A percentile compares a stretch with the other conserved stretches of the same genome.
Evolutionary conservation across 768 basidiomycete species (phyloP).

Genomic region (Serendipita sp.): DNA sequence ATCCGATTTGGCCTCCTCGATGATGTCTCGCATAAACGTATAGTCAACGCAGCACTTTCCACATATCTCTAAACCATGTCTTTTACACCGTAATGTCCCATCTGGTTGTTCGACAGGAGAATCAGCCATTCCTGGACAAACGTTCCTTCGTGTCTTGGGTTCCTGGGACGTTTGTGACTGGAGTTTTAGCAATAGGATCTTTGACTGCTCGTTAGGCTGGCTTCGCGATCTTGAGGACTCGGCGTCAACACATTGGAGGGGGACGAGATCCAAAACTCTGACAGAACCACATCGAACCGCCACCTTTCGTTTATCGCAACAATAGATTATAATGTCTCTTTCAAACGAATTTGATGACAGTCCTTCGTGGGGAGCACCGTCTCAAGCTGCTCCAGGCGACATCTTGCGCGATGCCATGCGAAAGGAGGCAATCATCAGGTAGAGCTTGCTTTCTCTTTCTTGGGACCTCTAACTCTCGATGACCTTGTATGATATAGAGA

Average conservation of each 20-base stretch:
- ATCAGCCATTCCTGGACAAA: too few relatives aligned
- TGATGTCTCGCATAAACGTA: background rate
- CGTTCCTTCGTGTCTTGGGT: too few relatives aligned
- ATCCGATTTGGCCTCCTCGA: background rate
- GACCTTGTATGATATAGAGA: constrained; percentile 31
- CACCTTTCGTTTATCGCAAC: background rate
- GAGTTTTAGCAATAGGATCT: too few relatives aligned
- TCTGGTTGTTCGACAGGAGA: background rate
- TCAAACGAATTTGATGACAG: background rate
- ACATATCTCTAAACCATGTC: background rate
- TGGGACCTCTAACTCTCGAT: background rate
- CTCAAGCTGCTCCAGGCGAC: constrained; percentile 25
- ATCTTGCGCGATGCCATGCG: constrained; percentile 57
- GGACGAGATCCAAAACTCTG: too few relatives aligned
- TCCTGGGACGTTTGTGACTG: too few relatives aligned
- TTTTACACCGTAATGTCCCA: background rate
- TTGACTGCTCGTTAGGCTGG: too few relatives aligned
- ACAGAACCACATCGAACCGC: background rate
- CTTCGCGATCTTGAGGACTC: too few relatives aligned
- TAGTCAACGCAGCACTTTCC: background rate
- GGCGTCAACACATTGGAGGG: too few relatives aligned
- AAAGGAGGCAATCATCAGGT: constrained; percentile 71
- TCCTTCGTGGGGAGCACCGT: background rate
- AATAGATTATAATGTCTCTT: background rate
- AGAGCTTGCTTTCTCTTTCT: constrained; percentile 15